These are phyloP conservation scores for Fistulina hepatica DNA, from an alignment of 1,284 basidiomycete species.

Conservation along the genomic window DNA sequence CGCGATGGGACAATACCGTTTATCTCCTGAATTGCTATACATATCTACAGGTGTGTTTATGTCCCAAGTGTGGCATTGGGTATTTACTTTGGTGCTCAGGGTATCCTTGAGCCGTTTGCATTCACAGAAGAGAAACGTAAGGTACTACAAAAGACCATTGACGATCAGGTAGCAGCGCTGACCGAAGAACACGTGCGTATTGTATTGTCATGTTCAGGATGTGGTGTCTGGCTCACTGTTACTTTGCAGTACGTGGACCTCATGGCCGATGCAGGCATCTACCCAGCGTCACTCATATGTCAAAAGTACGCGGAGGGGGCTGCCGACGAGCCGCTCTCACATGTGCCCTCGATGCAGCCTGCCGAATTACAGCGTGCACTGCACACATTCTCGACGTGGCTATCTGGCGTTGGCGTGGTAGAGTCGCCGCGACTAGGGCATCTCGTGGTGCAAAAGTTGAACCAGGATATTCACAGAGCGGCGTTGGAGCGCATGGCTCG, in stretches of 20 bases:
- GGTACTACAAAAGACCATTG: slow-evolving; percentile 51
- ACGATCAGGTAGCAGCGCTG: slow-evolving; percentile 51
- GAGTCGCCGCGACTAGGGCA: slow-evolving; percentile 69
- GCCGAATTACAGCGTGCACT: slow-evolving; percentile 43
- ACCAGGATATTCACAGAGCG: slow-evolving; percentile 61
- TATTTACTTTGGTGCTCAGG: too few relatives aligned
- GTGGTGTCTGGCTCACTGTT: neutral
- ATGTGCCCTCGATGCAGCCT: slow-evolving; percentile 46
- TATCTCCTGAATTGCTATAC: slow-evolving; percentile 80
- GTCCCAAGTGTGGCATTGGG: slow-evolving; percentile 3
- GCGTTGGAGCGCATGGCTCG: slow-evolving; percentile 57
- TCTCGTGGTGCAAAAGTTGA: slow-evolving; percentile 57
- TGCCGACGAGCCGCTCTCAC: slow-evolving; percentile 50
- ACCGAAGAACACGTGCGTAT: slow-evolving; percentile 67
- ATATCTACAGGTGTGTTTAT: slow-evolving; percentile 55
- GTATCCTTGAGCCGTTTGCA: slow-evolving; percentile 57
- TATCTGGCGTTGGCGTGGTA: slow-evolving; percentile 59
- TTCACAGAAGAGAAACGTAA: slow-evolving; percentile 60
- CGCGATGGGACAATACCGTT: slow-evolving; percentile 68
- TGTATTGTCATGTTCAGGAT: neutral
- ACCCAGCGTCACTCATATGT: slow-evolving; percentile 50
- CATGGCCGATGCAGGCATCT: slow-evolving; percentile 64
- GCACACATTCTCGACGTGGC: slow-evolving; percentile 54
- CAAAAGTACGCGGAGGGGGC: slow-evolving; percentile 43
- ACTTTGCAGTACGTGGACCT: slow-evolving; percentile 54